phyloP scores from a whole-genome alignment of 768 basidiomycete species.

The Lanmaoa rubissima region DNA sequence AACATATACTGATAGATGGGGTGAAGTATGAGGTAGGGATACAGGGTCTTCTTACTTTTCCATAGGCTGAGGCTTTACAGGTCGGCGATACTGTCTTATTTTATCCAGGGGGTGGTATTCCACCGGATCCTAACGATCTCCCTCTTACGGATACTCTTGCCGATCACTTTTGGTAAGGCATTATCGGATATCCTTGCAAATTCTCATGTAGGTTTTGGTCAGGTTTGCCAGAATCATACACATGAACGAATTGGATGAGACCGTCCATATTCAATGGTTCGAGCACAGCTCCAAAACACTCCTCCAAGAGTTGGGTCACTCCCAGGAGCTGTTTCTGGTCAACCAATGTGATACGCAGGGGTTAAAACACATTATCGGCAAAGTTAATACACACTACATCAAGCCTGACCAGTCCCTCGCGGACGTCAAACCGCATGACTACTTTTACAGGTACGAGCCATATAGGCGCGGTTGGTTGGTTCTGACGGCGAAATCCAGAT shows the following conservation, averaged over 20 bases:
- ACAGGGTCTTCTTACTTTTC: background rate
- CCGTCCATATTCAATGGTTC: constrained; percentile 71
- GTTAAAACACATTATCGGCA: constrained; percentile 44
- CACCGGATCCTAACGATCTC: constrained; percentile 38
- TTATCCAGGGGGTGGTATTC: constrained; percentile 36
- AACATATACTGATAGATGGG: constrained; percentile 42
- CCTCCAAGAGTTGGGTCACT: constrained; percentile 57
- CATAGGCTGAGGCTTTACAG: constrained; percentile 34
- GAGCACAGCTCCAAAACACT: constrained; percentile 64
- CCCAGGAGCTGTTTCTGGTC: constrained; percentile 65
- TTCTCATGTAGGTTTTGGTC: background rate
- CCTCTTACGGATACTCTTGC: constrained; percentile 42
- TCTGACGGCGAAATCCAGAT: constrained; percentile 35
- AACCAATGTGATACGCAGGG: constrained; percentile 48
- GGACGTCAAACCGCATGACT: constrained; percentile 38
- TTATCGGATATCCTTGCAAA: background rate
- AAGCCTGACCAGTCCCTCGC: constrained; percentile 24
- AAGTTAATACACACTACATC: constrained; percentile 43
- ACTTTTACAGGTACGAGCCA: constrained; percentile 54
- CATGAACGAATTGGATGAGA: constrained; percentile 42
- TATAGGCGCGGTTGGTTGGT: background rate
- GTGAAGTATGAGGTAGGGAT: constrained; percentile 42
- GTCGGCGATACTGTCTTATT: constrained; percentile 62
- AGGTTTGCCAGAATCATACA: constrained; percentile 72
- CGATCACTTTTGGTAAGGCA: constrained; percentile 62